phyloP scores from a whole-genome alignment of 176 grass and related monocot genomes.

The Cenchrus fungigraminus region DNA sequence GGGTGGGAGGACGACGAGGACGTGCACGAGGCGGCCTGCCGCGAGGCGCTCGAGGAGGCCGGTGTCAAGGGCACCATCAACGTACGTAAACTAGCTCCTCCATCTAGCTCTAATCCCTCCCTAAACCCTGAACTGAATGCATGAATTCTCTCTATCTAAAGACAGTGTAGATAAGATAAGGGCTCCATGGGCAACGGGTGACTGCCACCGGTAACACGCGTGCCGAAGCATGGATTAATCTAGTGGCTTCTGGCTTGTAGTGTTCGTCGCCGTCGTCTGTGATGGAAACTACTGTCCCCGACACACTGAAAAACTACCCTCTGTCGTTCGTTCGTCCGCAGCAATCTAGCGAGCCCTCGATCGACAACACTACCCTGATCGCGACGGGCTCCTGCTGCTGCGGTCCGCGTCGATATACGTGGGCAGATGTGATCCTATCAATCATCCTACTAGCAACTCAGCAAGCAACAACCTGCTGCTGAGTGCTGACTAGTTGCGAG shows the following conservation, averaged over 20 bases:
- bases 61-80: conserved; percentile 76
- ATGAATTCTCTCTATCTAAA: not conserved
- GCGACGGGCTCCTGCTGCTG: conserved; percentile 7
- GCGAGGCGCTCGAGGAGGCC: conserved; percentile 91
- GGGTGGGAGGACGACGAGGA: conserved; percentile 96
- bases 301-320: no score
- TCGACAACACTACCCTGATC: not conserved
- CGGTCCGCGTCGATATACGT: not conserved
- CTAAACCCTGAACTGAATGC: not conserved
- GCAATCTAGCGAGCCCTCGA: not conserved
- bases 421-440: not conserved
- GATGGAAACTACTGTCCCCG: not conserved
- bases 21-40: conserved; percentile 75
- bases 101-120: not conserved
- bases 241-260: no score
- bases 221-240: not conserved
- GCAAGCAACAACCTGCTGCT: not conserved
- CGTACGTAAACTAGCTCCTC: conserved; percentile 31
- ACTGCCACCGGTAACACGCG: not conserved
- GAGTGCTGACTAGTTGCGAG: not conserved
- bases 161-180: not conserved
- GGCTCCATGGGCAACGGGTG: not conserved
- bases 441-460: not conserved
- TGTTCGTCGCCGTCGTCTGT: no score
- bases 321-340: not conserved